Conservation (phyloP, 768 basidiomycete genomes). For the Arthromyces matolae region DNA sequence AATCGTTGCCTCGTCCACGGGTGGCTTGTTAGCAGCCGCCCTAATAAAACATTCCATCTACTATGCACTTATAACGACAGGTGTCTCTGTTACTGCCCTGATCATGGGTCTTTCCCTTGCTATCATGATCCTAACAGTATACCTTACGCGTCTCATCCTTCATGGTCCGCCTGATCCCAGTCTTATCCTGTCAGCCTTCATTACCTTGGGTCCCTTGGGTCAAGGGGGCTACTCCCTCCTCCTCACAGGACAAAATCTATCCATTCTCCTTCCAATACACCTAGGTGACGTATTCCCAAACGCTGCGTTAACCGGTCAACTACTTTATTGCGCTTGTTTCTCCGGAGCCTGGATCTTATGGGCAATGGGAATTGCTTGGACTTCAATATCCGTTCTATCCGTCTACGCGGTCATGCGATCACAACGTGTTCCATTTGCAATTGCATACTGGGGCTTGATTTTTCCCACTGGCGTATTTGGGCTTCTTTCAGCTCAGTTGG, state of each 20-base stretch:
- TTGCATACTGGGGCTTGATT: slow-evolving; percentile 52
- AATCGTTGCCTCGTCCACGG: slow-evolving; percentile 57
- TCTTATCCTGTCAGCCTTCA: slow-evolving; percentile 45
- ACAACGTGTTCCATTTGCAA: slow-evolving; percentile 37
- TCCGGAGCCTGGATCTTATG: slow-evolving; percentile 45
- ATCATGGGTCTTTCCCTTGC: slow-evolving; percentile 43
- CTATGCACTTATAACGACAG: slow-evolving; percentile 45
- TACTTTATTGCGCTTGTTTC: slow-evolving; percentile 42
- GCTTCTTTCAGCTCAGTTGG: slow-evolving; percentile 47
- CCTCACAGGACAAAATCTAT: slow-evolving; percentile 39
- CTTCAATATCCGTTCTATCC: slow-evolving; percentile 39
- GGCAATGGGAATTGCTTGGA: slow-evolving; percentile 56
- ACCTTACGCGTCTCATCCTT: slow-evolving; percentile 45
- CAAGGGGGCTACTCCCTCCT: slow-evolving; percentile 53
- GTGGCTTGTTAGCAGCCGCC: slow-evolving; percentile 44
- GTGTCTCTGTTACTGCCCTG: slow-evolving; percentile 31
- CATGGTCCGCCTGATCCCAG: slow-evolving; percentile 39
- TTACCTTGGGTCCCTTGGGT: slow-evolving; percentile 57
- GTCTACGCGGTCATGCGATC: slow-evolving; percentile 30
- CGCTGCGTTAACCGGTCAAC: slow-evolving; percentile 32
- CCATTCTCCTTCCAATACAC: slow-evolving; percentile 29
- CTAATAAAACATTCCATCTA: slow-evolving; percentile 33
- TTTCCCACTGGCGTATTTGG: slow-evolving; percentile 56
- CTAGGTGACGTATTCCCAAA: slow-evolving; percentile 24
- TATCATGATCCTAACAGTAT: slow-evolving; percentile 52